Evolutionary conservation across 768 basidiomycete genomes (phyloP).

Genomic region (Podaxis carcinomalis): DNA sequence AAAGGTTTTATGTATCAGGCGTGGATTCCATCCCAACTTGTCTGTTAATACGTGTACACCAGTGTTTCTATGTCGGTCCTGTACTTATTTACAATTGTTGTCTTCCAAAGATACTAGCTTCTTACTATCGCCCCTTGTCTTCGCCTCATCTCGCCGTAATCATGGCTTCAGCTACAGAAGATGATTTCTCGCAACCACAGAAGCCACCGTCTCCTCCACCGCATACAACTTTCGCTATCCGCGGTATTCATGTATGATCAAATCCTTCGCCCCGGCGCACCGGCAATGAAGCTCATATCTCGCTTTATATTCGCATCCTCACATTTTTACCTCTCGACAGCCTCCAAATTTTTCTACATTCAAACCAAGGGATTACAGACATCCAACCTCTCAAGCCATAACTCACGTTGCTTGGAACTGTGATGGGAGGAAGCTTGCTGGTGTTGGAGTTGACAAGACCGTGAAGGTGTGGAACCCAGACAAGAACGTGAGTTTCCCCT

Average conservation of each 20-base stretch:
- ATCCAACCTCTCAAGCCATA: conserved; percentile 60
- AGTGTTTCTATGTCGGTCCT: neutral
- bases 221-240: conserved; percentile 63
- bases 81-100: neutral
- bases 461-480: conserved; percentile 77
- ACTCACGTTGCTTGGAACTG: conserved; percentile 82
- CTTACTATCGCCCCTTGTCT: neutral
- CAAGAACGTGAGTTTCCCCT: conserved; percentile 52
- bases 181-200: conserved; percentile 52
- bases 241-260: conserved; percentile 68
- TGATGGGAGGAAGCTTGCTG: conserved; percentile 76
- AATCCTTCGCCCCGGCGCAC: neutral
- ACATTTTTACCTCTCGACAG: conserved; percentile 29
- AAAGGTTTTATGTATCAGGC: neutral
- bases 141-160: neutral
- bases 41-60: neutral
- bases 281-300: conserved; percentile 16
- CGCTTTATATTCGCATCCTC: conserved; percentile 9
- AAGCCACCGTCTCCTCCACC: conserved; percentile 69
- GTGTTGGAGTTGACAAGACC: conserved; percentile 79
- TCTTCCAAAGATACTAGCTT: neutral
- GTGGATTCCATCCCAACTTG: neutral
- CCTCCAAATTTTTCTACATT: conserved; percentile 78
- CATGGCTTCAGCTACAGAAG: conserved; percentile 23
- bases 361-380: conserved; percentile 70